Evolutionary conservation across 352 stramenopile genomes (phyloP).

Genomic region (Pilasporangium apinafurcum): DNA sequence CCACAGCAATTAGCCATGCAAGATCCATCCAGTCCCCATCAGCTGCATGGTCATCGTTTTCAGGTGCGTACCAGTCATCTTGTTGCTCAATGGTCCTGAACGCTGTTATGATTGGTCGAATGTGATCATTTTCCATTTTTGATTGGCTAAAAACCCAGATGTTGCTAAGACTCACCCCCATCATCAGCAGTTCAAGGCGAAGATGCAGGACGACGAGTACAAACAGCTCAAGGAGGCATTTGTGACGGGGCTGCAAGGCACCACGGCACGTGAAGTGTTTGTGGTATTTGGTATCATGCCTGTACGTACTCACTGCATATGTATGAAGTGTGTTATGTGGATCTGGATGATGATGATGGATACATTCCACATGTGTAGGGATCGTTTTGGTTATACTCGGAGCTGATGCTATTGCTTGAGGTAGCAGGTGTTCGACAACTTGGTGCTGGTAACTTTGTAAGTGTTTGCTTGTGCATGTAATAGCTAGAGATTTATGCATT

Average conservation of each 20-base stretch:
- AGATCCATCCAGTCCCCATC: neutral
- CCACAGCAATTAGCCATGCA: neutral
- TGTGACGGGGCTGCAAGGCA: constrained; percentile 61
- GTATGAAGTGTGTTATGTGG: neutral
- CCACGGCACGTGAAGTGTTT: constrained; percentile 66
- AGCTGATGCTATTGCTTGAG: constrained; percentile 70
- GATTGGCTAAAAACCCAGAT: constrained; percentile 20
- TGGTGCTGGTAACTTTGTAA: constrained; percentile 43
- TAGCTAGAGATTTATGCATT: neutral
- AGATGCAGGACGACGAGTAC: constrained; percentile 63
- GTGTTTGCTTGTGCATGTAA: neutral
- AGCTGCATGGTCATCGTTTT: neutral
- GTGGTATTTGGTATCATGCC: constrained; percentile 69
- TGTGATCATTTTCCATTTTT: neutral
- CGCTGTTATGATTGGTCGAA: constrained; percentile 25
- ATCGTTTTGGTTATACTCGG: constrained; percentile 78
- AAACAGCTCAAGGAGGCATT: constrained; percentile 84
- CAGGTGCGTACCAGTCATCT: constrained; percentile 61
- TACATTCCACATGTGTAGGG: constrained; percentile 18
- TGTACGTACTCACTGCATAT: constrained; percentile 15
- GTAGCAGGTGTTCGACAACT: constrained; percentile 50
- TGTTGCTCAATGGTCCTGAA: constrained; percentile 12
- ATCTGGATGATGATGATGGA: neutral
- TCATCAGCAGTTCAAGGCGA: constrained; percentile 4
- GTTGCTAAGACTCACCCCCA: neutral